Percentiles rank a stretch among this genome's conserved stretches.
Evolutionary conservation across 1,139 yeast species (phyloP).

Genomic region (Candida glucosophila): DNA sequence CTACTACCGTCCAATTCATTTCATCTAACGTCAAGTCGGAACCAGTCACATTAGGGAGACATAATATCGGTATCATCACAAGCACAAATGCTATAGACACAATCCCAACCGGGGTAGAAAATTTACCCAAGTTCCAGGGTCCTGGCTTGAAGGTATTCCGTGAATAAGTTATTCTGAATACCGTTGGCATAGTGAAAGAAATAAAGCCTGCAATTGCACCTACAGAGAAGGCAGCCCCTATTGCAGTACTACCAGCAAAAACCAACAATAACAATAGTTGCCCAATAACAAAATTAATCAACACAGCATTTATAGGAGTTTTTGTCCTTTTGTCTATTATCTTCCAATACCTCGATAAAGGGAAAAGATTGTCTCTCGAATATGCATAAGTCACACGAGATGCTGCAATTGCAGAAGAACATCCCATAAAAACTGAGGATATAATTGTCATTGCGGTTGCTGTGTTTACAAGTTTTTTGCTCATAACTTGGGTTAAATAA

Average conservation of each 20-base stretch:
- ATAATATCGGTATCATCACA: constrained; percentile 58
- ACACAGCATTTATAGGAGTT: constrained; percentile 66
- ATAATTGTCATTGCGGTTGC: constrained; percentile 54
- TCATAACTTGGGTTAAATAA: constrained; percentile 44
- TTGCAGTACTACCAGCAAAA: constrained; percentile 65
- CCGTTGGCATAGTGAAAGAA: constrained; percentile 62
- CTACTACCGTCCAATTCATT: constrained; percentile 70
- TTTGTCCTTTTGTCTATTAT: constrained; percentile 45
- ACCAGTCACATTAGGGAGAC: constrained; percentile 54
- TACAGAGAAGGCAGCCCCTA: constrained; percentile 68
- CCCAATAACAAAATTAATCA: constrained; percentile 54
- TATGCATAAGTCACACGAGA: constrained; percentile 64
- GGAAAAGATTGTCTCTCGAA: constrained; percentile 65
- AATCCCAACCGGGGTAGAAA: constrained; percentile 39
- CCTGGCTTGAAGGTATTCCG: constrained; percentile 54
- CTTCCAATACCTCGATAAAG: constrained; percentile 46
- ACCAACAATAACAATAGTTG: constrained; percentile 48
- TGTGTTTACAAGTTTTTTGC: constrained; percentile 36
- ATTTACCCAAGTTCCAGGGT: constrained; percentile 60
- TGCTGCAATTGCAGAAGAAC: constrained; percentile 63
- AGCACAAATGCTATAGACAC: constrained; percentile 39
- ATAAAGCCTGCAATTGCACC: constrained; percentile 70
- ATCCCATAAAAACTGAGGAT: constrained; percentile 59
- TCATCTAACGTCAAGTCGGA: constrained; percentile 32
- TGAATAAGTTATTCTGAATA: constrained; percentile 51